Conservation (phyloP, 83 land plant species). For the Picea abies region DNA sequence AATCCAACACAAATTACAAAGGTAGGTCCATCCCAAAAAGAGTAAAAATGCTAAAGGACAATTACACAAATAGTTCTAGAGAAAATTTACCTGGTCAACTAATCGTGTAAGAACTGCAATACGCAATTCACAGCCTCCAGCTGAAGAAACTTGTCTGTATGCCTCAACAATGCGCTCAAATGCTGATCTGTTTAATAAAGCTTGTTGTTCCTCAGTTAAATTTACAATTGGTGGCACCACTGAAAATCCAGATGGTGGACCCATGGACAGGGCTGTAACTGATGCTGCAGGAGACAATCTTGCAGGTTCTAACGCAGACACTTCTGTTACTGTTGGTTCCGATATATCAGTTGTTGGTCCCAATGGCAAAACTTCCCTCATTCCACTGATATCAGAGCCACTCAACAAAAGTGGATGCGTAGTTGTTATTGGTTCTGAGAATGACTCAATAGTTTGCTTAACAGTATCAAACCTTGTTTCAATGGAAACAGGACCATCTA, state of each 20-base stretch:
- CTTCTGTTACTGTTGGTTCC: slow-evolving; percentile 34
- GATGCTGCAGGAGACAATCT: slow-evolving; percentile 24
- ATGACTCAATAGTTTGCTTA: background rate
- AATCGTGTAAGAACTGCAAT: slow-evolving; percentile 51
- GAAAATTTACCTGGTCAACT: slow-evolving; percentile 50
- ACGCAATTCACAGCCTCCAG: slow-evolving; percentile 51
- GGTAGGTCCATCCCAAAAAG: background rate
- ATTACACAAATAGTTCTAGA: too few relatives aligned
- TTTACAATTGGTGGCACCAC: slow-evolving; percentile 38
- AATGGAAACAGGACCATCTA: background rate
- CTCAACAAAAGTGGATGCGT: background rate
- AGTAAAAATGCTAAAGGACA: background rate
- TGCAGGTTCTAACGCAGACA: slow-evolving; percentile 21
- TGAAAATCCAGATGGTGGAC: slow-evolving; percentile 36
- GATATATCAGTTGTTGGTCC: slow-evolving; percentile 13
- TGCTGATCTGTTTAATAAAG: slow-evolving; percentile 40
- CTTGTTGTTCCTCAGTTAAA: slow-evolving; percentile 54
- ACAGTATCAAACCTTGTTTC: background rate
- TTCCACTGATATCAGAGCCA: slow-evolving; percentile 14
- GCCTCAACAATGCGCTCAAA: slow-evolving; percentile 59
- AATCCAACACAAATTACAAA: background rate
- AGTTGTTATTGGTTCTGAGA: background rate
- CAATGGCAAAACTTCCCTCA: slow-evolving; percentile 18
- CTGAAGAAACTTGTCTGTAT: slow-evolving; percentile 48
- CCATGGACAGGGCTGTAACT: slow-evolving; percentile 24